phyloP scores from a whole-genome alignment of 108 stramenopile genomes.

The Aurantiochytrium sp. region DNA sequence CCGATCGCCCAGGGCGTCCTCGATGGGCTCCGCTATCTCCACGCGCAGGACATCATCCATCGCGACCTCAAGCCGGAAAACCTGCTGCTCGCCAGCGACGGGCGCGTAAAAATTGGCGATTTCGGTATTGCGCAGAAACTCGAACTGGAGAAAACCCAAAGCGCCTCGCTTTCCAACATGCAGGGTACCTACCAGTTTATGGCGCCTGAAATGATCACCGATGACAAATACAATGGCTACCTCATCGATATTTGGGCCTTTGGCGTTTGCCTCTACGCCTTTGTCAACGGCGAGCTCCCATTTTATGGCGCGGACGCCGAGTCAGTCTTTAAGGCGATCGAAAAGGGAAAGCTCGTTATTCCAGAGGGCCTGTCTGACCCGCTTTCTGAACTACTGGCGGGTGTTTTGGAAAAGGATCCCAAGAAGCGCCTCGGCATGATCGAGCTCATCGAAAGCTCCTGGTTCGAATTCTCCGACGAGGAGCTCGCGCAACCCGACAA shows the following conservation, averaged over 20 bases:
- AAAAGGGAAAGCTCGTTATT: not conserved
- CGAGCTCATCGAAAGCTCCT: not conserved
- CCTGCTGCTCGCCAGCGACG: slow-evolving; percentile 32
- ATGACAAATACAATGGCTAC: slow-evolving; percentile 16
- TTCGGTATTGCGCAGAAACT: slow-evolving; percentile 46
- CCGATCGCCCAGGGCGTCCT: not conserved
- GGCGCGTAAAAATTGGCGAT: slow-evolving; percentile 17
- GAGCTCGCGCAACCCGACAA: not conserved
- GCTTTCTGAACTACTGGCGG: slow-evolving; percentile 45
- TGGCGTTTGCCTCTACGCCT: not conserved
- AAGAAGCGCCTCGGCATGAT: slow-evolving; percentile 50
- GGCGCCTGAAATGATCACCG: slow-evolving; percentile 47
- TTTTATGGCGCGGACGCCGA: not conserved
- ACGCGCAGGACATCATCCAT: not conserved
- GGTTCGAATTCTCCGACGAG: not conserved
- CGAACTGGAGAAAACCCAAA: slow-evolving; percentile 66
- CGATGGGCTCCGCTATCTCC: slow-evolving; percentile 16
- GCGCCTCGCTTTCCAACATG: not conserved
- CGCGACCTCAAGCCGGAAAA: slow-evolving; percentile 37
- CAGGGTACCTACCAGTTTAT: slow-evolving; percentile 56
- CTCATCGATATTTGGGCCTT: not conserved
- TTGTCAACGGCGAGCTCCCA: not conserved
- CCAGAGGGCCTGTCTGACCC: not conserved
- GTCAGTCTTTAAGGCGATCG: not conserved
- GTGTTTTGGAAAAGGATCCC: slow-evolving; percentile 63